phyloP scores from a whole-genome alignment of 2,329 filamentous ascomycete genomes.

The Microdochium bolleyi region DNA sequence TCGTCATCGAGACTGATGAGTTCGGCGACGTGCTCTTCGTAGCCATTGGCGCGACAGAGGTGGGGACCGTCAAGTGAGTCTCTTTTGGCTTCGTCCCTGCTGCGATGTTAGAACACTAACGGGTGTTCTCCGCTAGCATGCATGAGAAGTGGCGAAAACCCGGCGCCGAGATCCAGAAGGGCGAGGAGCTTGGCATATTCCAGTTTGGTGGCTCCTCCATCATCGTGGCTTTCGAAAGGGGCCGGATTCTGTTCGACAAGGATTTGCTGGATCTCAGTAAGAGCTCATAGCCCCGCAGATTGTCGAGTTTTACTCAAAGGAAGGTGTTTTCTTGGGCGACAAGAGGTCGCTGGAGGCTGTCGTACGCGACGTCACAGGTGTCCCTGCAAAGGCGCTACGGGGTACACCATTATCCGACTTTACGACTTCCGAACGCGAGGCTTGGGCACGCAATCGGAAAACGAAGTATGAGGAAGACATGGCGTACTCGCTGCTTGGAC shows the following conservation, averaged over 20 bases:
- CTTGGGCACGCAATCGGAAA: neutral
- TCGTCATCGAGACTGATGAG: constrained; percentile 25
- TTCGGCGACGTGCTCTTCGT: constrained; percentile 33
- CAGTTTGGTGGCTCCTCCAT: constrained; percentile 31
- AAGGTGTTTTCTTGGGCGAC: neutral
- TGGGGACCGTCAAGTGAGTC: constrained; percentile 28
- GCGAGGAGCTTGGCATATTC: constrained; percentile 30
- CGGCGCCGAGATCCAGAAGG: constrained; percentile 24
- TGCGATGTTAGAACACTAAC: neutral
- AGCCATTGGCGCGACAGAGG: constrained; percentile 29
- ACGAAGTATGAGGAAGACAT: neutral
- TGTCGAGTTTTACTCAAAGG: neutral
- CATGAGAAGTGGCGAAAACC: constrained; percentile 20
- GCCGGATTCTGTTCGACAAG: constrained; percentile 26
- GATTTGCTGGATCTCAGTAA: constrained; percentile 22
- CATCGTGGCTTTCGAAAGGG: constrained; percentile 28
- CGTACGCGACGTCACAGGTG: neutral
- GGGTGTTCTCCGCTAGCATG: constrained; percentile 14
- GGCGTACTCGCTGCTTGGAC: neutral
- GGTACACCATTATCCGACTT: neutral
- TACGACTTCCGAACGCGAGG: neutral
- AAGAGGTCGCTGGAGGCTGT: neutral
- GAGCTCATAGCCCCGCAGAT: neutral
- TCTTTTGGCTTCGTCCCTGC: neutral
- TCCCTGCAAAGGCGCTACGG: neutral